Base-by-base conservation (phyloP, 2,329 filamentous ascomycete genomes). In the Fusarium gaditjirri region DNA sequence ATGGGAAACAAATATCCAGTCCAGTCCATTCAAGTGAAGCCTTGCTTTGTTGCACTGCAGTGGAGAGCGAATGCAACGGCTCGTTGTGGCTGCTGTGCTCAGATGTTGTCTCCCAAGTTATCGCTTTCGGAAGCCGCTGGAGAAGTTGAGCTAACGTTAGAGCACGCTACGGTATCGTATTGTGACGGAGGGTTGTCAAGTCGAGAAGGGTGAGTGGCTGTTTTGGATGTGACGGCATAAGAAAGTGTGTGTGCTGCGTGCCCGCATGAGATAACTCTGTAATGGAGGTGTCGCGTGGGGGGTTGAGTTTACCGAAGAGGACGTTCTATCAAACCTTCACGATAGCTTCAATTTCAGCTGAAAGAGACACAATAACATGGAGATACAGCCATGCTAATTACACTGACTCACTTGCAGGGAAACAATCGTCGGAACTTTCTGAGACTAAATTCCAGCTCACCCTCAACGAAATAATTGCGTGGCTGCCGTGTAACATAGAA, bases 11-110 rank as follows among this genome's bases (percentile, higher is more conserved):
- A 67, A 65, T 36, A 54, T 14, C 6, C 19, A 39, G 25, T 39
- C 21, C 38, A 39, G 14, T 14, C 11, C 38, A 39, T 39, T 39
- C 39, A 16, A 25, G 47, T 71, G 62, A 62, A 71, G 62, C 50
- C 54, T 29, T 47, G 6, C 13, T 31, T 49, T n/a, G 43, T 69
- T 68, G n/a, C 43, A 72, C 67, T 59, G 47, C 52, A 47, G 39
- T 55, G 65, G 52, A 55, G 52, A 36, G 33, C 67, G 70, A 65
- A 54, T 61, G 70, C 56, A 73, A 72, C 70, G 57, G 65, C 27
- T 72, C 31, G 38, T 33, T 70, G 60, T 73, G 65, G 65, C 57
- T 70, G 39, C n/a, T 67, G 55, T 70, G 55, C 41, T 69, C 67
- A 62, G 63, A 65, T 56, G 57, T 71, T 68, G 70, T 71, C 70